Base-by-base conservation (phyloP, 108 stramenopile species). In the Discostella stelligeroides region DNA sequence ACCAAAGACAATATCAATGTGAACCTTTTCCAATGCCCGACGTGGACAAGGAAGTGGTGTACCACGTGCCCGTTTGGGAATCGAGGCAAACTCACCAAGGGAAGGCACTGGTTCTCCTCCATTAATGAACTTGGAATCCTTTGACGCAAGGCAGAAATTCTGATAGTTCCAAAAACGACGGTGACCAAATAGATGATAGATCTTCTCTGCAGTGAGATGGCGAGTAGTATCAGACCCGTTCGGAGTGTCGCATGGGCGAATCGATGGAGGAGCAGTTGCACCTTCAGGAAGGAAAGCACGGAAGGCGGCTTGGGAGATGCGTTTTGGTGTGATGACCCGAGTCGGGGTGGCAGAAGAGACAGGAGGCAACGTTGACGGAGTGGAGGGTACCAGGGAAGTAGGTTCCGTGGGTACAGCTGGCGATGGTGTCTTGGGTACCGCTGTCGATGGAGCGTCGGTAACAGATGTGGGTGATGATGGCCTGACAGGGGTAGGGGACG, bases 1-100 rank as follows among this genome's bases (percentile, higher is more conserved):
- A 2, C 72, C 72, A 60, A 56, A 72, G 0, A 27, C 62, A 15
- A 72, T 64, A 38, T 72, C 71, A 4, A 64, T 10, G 27, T 68
- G 67, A 23, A 68, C 65, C 43, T 56, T 63, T 17, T 72, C 71
- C 0, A 72, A 28, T 17, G 23, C 62, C 6, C 43, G 37, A 9
- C 53, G 23, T 7, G 24, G 41, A 2, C 62, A 30, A 5, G 15
- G 38, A 45, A 53, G 20, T 5, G 61, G 1, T 63, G 27, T 55
- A 7, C 71, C 71, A 0, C n/a, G 10, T 0, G 42, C 5, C 15
- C 60, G 54, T 1, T 63, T 41, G 10, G 60, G 60, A 8, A 72
- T 72, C 7, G 62, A 56, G 18, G 62, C 39, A 24, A 45, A 72
- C 7, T 24, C 53, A 8, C 71, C 71, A n/a, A 63, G 12, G 28